Evolutionary conservation across 371 early-diverging fungal genomes (phyloP), one percentile per base, ranked within the genome.

Genomic region (Mortierella sp.): DNA sequence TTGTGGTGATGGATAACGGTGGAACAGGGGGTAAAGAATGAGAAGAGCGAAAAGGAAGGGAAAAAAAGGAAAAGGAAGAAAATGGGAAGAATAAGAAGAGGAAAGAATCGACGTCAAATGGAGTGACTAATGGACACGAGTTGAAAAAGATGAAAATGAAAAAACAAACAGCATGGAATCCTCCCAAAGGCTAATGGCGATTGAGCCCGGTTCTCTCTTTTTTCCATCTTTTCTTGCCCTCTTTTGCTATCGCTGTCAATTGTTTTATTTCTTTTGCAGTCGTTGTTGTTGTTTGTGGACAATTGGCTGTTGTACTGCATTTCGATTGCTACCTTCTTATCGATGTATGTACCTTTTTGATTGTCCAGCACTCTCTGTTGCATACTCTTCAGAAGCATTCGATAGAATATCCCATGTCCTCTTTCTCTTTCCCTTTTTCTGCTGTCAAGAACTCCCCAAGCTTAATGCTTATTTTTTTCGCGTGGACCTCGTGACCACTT

Each of bases 351-450:
- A n/a, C n/a, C n/a, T n/a, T n/a, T n/a, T n/a, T n/a, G n/a, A n/a
- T n/a, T n/a, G n/a, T n/a, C n/a, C n/a, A n/a, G n/a, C n/a, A n/a
- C n/a, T n/a, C n/a, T n/a, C n/a, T n/a, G n/a, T n/a, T n/a, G n/a
- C n/a, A n/a, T n/a, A n/a, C n/a, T n/a, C n/a, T n/a, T n/a, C n/a
- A 19, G 61, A 58, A 58, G 37, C 37, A 22, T 58, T 58, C 61
- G 22, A 58, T 58, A 9, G 37, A 58, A 34, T 34, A 4, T 34
- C 61, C 22, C 37, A 58, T 37, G 34, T 53, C 10, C 26, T 22
- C 26, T 50, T 24, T 50, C 19, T 5, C 14, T 58, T 8, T 19
- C 26, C 4, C 16, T 2, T n/a, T n/a, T 48, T 48, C 48, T n/a
- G n/a, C 22, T 9, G n/a, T 48, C 19, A n/a, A n/a, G 16, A 45